Conservation (phyloP, 148 eudicot species). For the Camellia lanceoleosa region DNA sequence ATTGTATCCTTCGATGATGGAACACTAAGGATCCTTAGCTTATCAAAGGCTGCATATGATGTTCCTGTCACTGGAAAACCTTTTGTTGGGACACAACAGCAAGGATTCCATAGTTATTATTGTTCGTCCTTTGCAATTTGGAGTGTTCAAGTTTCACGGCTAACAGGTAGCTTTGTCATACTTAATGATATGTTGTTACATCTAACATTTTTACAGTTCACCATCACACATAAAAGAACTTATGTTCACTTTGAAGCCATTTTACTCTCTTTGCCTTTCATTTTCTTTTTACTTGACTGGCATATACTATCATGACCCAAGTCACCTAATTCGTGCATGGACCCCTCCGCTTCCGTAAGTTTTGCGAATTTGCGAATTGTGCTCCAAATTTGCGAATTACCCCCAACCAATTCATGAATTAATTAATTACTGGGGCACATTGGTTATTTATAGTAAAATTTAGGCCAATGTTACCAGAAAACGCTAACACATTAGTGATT, state of each 20-base stretch:
- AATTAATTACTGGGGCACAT: no score
- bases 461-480: no score
- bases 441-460: no score
- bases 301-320: no score
- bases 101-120: slow-evolving; percentile 55
- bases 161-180: slow-evolving; percentile 48
- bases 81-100: slow-evolving; percentile 51
- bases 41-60: slow-evolving; percentile 59
- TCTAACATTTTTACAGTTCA: neutral
- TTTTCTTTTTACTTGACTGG: neutral
- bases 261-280: neutral
- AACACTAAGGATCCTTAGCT: slow-evolving; percentile 57
- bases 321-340: no score
- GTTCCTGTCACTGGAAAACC: slow-evolving; percentile 71
- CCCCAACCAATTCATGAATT: no score
- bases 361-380: no score
- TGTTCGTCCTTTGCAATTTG: slow-evolving; percentile 72
- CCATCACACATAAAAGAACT: neutral
- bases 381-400: no score
- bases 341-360: no score
- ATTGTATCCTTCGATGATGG: slow-evolving; percentile 73
- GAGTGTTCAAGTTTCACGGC: slow-evolving; percentile 74
- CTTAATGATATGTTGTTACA: neutral
- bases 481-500: no score
- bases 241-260: neutral